Base-by-base conservation (phyloP, 768 basidiomycete genomes). In the Strobilomyces dryophilus region DNA sequence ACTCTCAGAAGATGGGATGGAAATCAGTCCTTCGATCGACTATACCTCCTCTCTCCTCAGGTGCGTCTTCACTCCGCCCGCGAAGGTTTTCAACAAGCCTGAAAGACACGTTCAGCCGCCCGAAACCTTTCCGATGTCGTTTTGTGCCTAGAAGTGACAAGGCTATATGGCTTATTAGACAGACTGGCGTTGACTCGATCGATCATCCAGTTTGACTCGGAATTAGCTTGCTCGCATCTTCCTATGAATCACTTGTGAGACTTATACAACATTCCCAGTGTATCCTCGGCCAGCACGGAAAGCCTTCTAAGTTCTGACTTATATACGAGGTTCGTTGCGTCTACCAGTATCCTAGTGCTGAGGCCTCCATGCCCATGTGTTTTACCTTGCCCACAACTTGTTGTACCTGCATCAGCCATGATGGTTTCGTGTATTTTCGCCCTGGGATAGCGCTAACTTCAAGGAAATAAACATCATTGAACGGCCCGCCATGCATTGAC, bases 391-490 rank as follows among this genome's bases (percentile, higher is more conserved):
- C 57, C 8, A 76, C 62, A 20, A 68, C 72, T 34, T 63, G 60
- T 27, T 71, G 67, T 20, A 82, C 58, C 18, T 68, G 64, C 46
- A 56, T 54, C 34, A 58, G 56, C 76, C 77, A 77, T 5, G 61
- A 24, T 24, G 37, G 44, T 32, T 45, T 43, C 0, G 49, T 45
- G 17, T 9, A 35, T 17, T 31, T 35, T 29, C 55, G 41, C 21
- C 43, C 50, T 5, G 44, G 34, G 10, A 27, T 36, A 29, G 53
- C 35, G 8, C 57, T 47, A 15, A 87, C 69, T 67, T 90, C 89
- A 11, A 85, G 64, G 53, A 89, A 83, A 62, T 90, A 89, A 26
- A 80, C 69, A 64, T 79, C 76, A 27, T 76, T 72, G 61, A 88
- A 87, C 5, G 78, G 80, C 18, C 60, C 55, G 26, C 65, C 62